Conservation (phyloP, 2,329 filamentous ascomycete species). For the Beauveria brongniartii region DNA sequence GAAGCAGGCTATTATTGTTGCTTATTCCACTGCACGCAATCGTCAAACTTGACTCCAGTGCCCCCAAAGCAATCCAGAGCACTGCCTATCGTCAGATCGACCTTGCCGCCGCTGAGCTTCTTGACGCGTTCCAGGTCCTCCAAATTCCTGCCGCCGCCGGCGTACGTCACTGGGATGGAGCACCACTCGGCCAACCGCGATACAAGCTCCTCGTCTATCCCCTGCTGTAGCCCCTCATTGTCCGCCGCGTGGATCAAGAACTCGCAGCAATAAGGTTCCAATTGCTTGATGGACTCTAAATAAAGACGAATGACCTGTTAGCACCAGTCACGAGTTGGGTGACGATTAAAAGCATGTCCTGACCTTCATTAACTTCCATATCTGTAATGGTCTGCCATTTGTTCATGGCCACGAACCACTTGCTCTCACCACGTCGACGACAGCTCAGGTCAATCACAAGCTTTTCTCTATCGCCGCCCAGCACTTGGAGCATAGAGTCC, state of each 20-base stretch:
- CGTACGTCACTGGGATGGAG: conserved; percentile 88
- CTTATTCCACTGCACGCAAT: conserved; percentile 83
- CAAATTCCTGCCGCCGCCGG: conserved; percentile 79
- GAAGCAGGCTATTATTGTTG: conserved; percentile 18
- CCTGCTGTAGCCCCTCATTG: conserved; percentile 86
- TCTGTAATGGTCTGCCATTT: conserved; percentile 98
- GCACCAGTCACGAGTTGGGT: background rate
- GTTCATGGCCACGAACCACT: conserved; percentile 97
- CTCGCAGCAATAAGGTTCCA: conserved; percentile 91
- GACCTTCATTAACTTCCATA: conserved; percentile 86
- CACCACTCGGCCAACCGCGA: conserved; percentile 74
- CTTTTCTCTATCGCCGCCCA: conserved; percentile 68
- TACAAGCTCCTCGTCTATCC: conserved; percentile 83
- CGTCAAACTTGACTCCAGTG: conserved; percentile 73
- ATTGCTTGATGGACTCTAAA: conserved; percentile 65
- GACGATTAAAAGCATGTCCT: conserved; percentile 12
- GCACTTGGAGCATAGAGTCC: conserved; percentile 60
- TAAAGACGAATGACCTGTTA: background rate
- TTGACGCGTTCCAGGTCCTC: conserved; percentile 79
- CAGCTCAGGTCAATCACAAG: conserved; percentile 95
- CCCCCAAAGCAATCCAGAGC: conserved; percentile 95
- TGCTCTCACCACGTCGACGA: conserved; percentile 59
- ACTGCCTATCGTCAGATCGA: conserved; percentile 94
- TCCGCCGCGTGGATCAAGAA: conserved; percentile 97
- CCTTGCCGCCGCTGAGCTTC: conserved; percentile 65